Percentiles rank a stretch among this genome's conserved stretches.
Evolutionary conservation across 306 rosid species (phyloP).

Genomic region (Mucuna pruriens): DNA sequence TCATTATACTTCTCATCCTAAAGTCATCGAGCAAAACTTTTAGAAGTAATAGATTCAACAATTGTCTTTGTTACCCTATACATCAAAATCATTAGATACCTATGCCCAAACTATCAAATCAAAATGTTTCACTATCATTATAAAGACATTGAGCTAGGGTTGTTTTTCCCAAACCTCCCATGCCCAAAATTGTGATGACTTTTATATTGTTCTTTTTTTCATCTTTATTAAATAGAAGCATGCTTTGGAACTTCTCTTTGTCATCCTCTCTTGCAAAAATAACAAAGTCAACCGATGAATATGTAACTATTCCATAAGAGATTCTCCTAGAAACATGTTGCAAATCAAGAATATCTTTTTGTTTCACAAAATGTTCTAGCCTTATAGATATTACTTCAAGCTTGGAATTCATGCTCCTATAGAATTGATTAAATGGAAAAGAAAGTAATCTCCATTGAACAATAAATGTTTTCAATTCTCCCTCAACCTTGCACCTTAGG

Average conservation of each 20-base stretch:
- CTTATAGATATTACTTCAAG: slow-evolving; percentile 31
- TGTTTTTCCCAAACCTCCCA: background rate
- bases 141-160: slow-evolving; percentile 13
- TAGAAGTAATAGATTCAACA: slow-evolving; percentile 32
- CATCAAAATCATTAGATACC: slow-evolving; percentile 49
- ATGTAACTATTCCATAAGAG: slow-evolving; percentile 26
- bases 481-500: background rate
- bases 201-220: background rate
- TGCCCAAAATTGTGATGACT: background rate
- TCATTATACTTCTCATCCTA: slow-evolving; percentile 49
- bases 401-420: slow-evolving; percentile 39
- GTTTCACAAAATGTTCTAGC: slow-evolving; percentile 42
- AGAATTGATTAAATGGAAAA: slow-evolving; percentile 33
- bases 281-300: slow-evolving; percentile 50
- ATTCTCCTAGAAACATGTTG: slow-evolving; percentile 17
- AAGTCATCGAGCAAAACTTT: slow-evolving; percentile 49
- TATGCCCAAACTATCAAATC: slow-evolving; percentile 33
- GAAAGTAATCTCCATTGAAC: slow-evolving; percentile 40
- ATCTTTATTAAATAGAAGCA: slow-evolving; percentile 24
- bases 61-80: background rate
- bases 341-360: slow-evolving; percentile 46
- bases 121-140: slow-evolving; percentile 18
- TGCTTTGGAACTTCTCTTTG: slow-evolving; percentile 29
- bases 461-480: background rate
- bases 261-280: slow-evolving; percentile 44